A percentile compares a stretch with the other conserved stretches of the same genome.
Evolutionary conservation across 805 yeast genomes (phyloP).

Genomic region (Saturnispora quitensis): DNA sequence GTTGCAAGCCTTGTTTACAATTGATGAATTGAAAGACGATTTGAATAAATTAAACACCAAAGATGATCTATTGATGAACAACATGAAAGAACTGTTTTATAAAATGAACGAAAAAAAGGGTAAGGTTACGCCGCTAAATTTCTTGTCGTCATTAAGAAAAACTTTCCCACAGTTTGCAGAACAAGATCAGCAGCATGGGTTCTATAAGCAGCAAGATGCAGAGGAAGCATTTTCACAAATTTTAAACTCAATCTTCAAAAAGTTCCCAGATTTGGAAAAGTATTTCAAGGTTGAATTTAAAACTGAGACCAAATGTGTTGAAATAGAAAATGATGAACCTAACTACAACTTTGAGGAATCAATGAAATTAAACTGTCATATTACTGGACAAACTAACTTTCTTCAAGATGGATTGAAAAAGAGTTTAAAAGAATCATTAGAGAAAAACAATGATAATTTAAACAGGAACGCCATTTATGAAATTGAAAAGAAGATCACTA

Average conservation of each 20-base stretch:
- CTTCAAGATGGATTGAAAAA: slow-evolving; percentile 74
- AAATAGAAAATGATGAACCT: slow-evolving; percentile 38
- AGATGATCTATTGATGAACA: slow-evolving; percentile 22
- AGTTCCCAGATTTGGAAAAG: slow-evolving; percentile 44
- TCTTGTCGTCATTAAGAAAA: slow-evolving; percentile 56
- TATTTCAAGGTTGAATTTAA: slow-evolving; percentile 60
- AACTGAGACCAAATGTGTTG: slow-evolving; percentile 52
- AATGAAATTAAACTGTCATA: slow-evolving; percentile 80
- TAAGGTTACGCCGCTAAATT: slow-evolving; percentile 51
- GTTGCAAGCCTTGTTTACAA: slow-evolving; percentile 44
- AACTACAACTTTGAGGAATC: slow-evolving; percentile 44
- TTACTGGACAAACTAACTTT: slow-evolving; percentile 75
- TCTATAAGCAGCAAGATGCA: slow-evolving; percentile 93
- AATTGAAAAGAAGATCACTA: slow-evolving; percentile 50
- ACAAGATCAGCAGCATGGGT: slow-evolving; percentile 50
- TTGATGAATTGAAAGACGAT: slow-evolving; percentile 34
- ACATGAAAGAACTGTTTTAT: slow-evolving; percentile 35
- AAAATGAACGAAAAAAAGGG: slow-evolving; percentile 36
- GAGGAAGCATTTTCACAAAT: slow-evolving; percentile 93
- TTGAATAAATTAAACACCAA: slow-evolving; percentile 16
- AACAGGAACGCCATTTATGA: slow-evolving; percentile 65
- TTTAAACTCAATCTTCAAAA: slow-evolving; percentile 40
- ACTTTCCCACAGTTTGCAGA: slow-evolving; percentile 87
- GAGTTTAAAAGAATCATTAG: slow-evolving; percentile 67
- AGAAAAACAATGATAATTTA: slow-evolving; percentile 64